Base-by-base conservation (phyloP, 2,329 filamentous ascomycete species). In the Fusarium incarnatum region DNA sequence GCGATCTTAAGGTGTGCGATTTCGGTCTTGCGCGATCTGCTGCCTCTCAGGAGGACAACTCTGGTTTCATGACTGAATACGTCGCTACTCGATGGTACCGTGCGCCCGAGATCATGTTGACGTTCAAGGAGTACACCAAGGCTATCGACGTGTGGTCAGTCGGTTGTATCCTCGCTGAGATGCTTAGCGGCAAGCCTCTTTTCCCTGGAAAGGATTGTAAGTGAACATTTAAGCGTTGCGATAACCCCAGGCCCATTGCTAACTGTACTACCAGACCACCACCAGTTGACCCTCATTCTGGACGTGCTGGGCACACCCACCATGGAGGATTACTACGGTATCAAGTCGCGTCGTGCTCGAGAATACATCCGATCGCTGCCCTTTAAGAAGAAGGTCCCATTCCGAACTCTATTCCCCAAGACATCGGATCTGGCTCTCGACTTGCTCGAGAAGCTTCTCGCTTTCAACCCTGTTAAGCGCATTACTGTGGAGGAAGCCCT, bases 11-110 rank as follows among this genome's bases (percentile, higher is more conserved):
- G 83, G 96, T 99, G 74, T 99, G 96, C 83, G 96, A 99, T 81
- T 99, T 99, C 78, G 96, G 96, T 78, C 89, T 99, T 60, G 96
- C 96, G 50, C 91, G 94, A 77, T 98, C 95, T 12, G 96, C 96
- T 15, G 96, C 96, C 11, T 98, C 95, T 12, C 97, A 97, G 74
- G 96, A 99, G 79, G 96, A 99, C 82, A 99, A 99, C 83, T 98
- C 95, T n/a, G 96, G 96, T 23, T 99, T 99, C 88, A 99, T 99
- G 96, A 99, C 96, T 18, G 96, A 99, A 97, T 99, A 99, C 80
- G 96, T 99, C 60, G 96, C 96, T 54, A 99, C 96, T 48, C 91
- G 96, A 77, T 99, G 96, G 96, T 99, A 99, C 83, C 94, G 96
- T 82, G 96, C 96, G 8, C 96, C 96, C 6, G 96, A 99, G 81